Evolutionary conservation across 129 eudicot genomes (phyloP).

Genomic region (Ambrosia trifida): DNA sequence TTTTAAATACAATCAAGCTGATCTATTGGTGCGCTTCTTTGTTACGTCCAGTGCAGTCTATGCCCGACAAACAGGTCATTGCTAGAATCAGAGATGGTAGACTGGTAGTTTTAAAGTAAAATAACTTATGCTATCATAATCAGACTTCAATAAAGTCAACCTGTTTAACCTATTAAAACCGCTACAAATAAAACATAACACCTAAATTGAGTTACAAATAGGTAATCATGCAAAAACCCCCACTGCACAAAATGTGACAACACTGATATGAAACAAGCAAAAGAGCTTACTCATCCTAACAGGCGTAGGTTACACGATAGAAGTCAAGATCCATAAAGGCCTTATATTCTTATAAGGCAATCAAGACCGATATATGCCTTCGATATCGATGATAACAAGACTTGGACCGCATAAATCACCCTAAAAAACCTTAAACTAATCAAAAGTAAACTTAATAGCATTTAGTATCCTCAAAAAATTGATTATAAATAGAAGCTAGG

Average conservation of each 20-base stretch:
- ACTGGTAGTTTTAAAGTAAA: slow-evolving; percentile 55
- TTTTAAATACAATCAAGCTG: slow-evolving; percentile 73
- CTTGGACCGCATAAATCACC: slow-evolving; percentile 48
- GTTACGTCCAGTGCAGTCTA: slow-evolving; percentile 57
- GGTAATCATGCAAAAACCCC: too few relatives aligned
- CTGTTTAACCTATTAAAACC: too few relatives aligned
- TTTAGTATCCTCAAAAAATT: too few relatives aligned
- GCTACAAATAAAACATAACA: too few relatives aligned
- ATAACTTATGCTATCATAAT: too few relatives aligned
- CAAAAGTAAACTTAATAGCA: too few relatives aligned
- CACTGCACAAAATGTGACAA: slow-evolving; percentile 53
- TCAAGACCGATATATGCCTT: slow-evolving; percentile 55
- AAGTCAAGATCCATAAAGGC: slow-evolving; percentile 61
- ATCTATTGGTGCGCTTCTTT: slow-evolving; percentile 70
- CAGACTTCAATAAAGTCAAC: too few relatives aligned
- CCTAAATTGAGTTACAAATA: too few relatives aligned
- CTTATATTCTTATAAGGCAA: slow-evolving; percentile 49
- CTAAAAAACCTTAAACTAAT: too few relatives aligned
- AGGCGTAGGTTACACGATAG: slow-evolving; percentile 58
- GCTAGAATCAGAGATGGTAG: slow-evolving; percentile 53
- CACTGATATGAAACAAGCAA: slow-evolving; percentile 50
- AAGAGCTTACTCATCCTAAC: slow-evolving; percentile 49
- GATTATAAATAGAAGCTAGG: too few relatives aligned
- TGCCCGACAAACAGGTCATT: slow-evolving; percentile 49
- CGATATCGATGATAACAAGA: slow-evolving; percentile 45